Evolutionary conservation across 345 rosid genomes (phyloP), one percentile per base, ranked within the genome.

Genomic region (Cardamine resedifolia): DNA sequence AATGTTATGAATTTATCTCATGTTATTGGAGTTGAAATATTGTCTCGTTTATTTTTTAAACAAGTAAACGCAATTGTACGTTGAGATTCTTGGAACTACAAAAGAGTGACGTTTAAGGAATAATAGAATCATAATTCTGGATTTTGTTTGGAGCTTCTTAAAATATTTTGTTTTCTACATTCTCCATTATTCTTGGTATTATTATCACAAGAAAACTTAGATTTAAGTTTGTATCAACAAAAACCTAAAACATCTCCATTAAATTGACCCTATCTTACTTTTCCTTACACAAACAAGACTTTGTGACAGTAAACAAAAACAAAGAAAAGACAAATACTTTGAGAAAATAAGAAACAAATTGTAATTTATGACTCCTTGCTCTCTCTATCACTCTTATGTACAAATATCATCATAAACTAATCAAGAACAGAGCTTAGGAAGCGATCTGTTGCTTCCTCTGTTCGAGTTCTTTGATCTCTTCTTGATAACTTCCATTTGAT

Each of bases 391-490:
- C 47, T 58, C 67, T 34, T 68, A 66, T 75, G 20, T 75, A 76
- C 79, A 71, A 39, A 64, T 38, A 64, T 58, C 0, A 77, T 39
- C 7, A 15, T 69, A 75, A 53, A 30, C 18, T 21, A 71, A 69
- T 88, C 85, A 88, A 33, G 96, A 91, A 80, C 99, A 95, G 6
- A 91, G 85, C 83, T 73, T 91, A 6, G 97, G 97, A 50, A 95
- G 75, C 7, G 94, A 88, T 81, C 88, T 85, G 36, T 81, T 70
- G 45, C 45, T 83, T 31, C 80, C 79, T 58, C 68, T 86, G 70
- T 75, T 84, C 19, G 81, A 20, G 44, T 26, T 74, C 77, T 73
- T 95, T 16, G 91, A 86, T 78, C 79, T 89, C 68, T 71, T 77
- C 36, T 78, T 78, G 83, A 87, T 76, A 28, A 90, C 83, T 28